Base-by-base conservation (phyloP, 208 protist genomes). In the Crithidia bombi region DNA sequence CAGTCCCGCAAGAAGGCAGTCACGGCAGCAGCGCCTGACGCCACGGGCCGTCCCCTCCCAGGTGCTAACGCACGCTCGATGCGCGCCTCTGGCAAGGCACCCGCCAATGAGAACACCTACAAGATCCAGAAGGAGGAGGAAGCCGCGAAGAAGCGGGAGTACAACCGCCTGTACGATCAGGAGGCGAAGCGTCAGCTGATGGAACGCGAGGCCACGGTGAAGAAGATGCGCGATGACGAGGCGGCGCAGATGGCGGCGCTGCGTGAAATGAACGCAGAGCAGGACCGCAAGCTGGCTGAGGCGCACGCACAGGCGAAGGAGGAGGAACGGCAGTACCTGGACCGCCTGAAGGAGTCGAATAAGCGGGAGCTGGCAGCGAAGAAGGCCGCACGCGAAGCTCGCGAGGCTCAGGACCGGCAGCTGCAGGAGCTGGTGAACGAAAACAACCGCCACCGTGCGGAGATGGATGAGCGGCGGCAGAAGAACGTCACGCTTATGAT, bases 171-270 rank as follows among this genome's bases (percentile, higher is more conserved):
- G 11, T 91, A 91, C 70, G 81, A 86, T 57, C 74, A 64, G 12
- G 86, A 93, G 44, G 87, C 90, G 67, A 56, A 71, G 72, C 59
- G 81, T 46, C 86, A 95, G 70, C 70, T 92, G 26, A 79, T 79
- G 65, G 76, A 88, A 9, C 85, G 86, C 41, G 36, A 83, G 63
- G 80, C 66, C 30, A 87, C 77, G 28, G 25, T 93, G 38, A 55
- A 77, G 47, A 69, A 85, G 65, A 80, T 71, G 78, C 46, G 62
- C 35, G 79, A 72, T 0, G 69, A 83, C 12, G 87, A 93, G 58
- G 79, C 78, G 59, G 63, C 43, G 30, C 84, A 92, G 74, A 74
- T 79, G 47, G 63, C 43, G 5, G 76, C 73, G 14, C 82, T 93
- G 39, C 75, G 78, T 5, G 64, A 84, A 50, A 54, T 81, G 30